Evolutionary conservation across 208 protist genomes (phyloP), one percentile per base, ranked within the genome.

Genomic region (Leishmania guyanensis): DNA sequence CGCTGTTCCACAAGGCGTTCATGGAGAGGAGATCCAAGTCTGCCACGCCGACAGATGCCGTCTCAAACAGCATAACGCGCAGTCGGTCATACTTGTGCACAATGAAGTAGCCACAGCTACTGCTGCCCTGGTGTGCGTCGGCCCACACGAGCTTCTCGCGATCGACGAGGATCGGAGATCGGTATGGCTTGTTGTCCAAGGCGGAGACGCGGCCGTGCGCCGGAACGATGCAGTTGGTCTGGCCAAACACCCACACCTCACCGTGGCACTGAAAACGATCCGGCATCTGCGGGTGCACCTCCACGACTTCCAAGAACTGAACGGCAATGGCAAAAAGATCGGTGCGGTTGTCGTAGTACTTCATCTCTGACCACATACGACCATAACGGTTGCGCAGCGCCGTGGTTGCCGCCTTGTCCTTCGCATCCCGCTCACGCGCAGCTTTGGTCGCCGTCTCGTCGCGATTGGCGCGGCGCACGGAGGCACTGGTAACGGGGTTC

Each of bases 71-170:
- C 54, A 92, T 83, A 8, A 95, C 84, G 60, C 91, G 91, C 33
- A 96, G 84, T 20, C 89, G 83, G 72, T 96, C 93, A 85, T 93
- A 94, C 77, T 86, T 82, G 78, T 88, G 91, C 12, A 96, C 91
- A 56, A 96, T 71, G 58, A 96, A 94, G 26, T 88, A 50, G 50
- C 79, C 85, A 14, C 78, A 78, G 29, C 50, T n/a, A 33, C 46
- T 14, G 71, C 29, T 62, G 71, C 48, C 14, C 50, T n/a, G 58
- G 50, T 22, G 12, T 3, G 75, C 48, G 43, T 88, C 82, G 39
- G 84, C 88, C 91, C 93, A 96, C 64, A 33, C 36, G 58, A 88
- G 84, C 48, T 86, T 82, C 48, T 90, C 81, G 36, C 84, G 78
- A 77, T 93, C 86, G 39, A 89, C 83, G 17, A 94, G 84, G 66